phyloP scores from a whole-genome alignment of 108 stramenopile genomes.

The Aureococcus anophagefferens region DNA sequence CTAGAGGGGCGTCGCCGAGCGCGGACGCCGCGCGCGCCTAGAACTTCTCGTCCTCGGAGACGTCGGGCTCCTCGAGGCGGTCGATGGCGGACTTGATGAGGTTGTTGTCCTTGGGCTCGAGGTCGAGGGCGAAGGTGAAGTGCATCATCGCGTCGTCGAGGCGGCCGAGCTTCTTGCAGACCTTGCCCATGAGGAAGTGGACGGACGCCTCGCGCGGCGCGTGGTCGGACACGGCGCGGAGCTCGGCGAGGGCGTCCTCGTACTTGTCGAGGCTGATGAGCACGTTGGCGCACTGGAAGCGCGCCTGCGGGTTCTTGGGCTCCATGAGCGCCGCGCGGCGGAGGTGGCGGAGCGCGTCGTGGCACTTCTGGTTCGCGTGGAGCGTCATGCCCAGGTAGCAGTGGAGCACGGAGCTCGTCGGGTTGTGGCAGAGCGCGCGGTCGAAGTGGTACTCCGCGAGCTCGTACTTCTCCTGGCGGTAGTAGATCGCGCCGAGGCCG shows the following conservation, averaged over 20 bases:
- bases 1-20: too few species aligned
- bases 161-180: slow-evolving; percentile 74
- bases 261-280: slow-evolving; percentile 74
- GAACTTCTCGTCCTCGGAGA: slow-evolving; percentile 58
- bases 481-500: slow-evolving; percentile 90
- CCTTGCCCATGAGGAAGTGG: slow-evolving; percentile 88
- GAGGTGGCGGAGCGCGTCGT: slow-evolving; percentile 78
- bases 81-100: slow-evolving; percentile 82
- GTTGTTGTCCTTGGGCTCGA: slow-evolving; percentile 90
- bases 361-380: slow-evolving; percentile 71
- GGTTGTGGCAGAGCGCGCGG: slow-evolving; percentile 73
- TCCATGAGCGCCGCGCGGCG: slow-evolving; percentile 67
- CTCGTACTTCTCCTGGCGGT: slow-evolving; percentile 89
- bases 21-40: too few species aligned
- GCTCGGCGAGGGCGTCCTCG: slow-evolving; percentile 69
- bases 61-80: slow-evolving; percentile 70
- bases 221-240: slow-evolving; percentile 75
- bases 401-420: slow-evolving; percentile 71
- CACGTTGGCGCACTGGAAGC: slow-evolving; percentile 85
- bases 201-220: slow-evolving; percentile 85
- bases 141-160: slow-evolving; percentile 79
- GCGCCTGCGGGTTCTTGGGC: slow-evolving; percentile 83
- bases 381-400: slow-evolving; percentile 90
- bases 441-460: slow-evolving; percentile 91
- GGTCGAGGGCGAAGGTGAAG: slow-evolving; percentile 85